A percentile compares a stretch with the other conserved stretches of the same genome.
Evolutionary conservation across 441 rosid genomes (phyloP).

Genomic region (Aquilaria agallochum): DNA sequence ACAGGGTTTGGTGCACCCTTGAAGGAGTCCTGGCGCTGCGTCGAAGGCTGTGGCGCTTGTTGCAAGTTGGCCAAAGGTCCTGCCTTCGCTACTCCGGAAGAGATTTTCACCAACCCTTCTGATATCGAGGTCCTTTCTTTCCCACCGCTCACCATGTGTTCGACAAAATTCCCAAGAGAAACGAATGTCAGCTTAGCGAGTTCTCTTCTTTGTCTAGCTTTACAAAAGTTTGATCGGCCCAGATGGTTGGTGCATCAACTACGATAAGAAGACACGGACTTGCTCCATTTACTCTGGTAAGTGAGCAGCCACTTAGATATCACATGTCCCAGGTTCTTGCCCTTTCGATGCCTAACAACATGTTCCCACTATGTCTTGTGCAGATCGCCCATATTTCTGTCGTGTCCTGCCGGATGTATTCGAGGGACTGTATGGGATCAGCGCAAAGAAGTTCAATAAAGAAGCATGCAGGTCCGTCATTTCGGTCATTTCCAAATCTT

Average conservation of each 20-base stretch:
- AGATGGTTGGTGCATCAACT: conserved; percentile 85
- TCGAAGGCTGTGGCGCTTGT: conserved; percentile 76
- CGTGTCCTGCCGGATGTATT: conserved; percentile 74
- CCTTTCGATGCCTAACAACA: too few species aligned
- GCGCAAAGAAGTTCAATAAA: conserved; percentile 60
- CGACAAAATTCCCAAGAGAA: conserved; percentile 27
- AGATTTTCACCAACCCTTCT: conserved; percentile 51
- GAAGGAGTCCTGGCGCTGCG: conserved; percentile 65
- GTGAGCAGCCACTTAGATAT: neutral
- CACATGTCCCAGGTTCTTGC: neutral
- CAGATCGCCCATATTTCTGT: conserved; percentile 83
- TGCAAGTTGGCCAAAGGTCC: conserved; percentile 85
- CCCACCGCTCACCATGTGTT: conserved; percentile 27
- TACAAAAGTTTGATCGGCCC: conserved; percentile 75
- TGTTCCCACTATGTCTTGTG: neutral
- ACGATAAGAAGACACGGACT: conserved; percentile 63
- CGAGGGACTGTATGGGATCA: conserved; percentile 45
- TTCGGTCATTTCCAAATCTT: neutral
- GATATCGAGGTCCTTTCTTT: conserved; percentile 47
- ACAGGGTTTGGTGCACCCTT: conserved; percentile 26
- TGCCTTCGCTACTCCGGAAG: conserved; percentile 63
- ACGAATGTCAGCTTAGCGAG: neutral
- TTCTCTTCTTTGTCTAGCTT: conserved; percentile 28
- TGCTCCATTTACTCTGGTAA: conserved; percentile 77
- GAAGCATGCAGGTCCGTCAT: conserved; percentile 53